Conservation (phyloP, 331 rosid species). For the Dryas integrifolia region DNA sequence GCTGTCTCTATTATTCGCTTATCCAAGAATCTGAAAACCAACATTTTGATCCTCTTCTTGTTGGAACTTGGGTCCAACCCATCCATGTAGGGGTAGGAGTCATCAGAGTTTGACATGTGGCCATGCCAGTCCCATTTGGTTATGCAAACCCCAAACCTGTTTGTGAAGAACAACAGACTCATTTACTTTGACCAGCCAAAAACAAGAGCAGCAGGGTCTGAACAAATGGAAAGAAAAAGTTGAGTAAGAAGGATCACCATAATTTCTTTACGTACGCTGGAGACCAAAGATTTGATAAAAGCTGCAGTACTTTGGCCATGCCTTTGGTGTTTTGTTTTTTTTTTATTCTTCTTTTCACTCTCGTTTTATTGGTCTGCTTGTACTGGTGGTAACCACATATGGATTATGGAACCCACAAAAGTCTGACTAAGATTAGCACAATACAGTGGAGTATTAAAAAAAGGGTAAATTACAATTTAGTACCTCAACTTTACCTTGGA, state of each 20-base stretch:
- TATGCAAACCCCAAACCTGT: too few relatives aligned
- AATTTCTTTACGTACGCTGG: not conserved
- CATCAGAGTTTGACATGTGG: not conserved
- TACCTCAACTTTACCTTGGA: too few relatives aligned
- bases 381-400: not conserved
- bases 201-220: not conserved
- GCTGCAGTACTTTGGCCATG: slow-evolving; percentile 12
- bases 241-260: not conserved
- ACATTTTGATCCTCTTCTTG: not conserved
- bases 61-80: not conserved
- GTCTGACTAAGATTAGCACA: not conserved
- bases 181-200: not conserved
- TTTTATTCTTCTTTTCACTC: not conserved
- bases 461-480: too few relatives aligned
- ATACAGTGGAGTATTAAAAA: not conserved
- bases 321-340: too few relatives aligned
- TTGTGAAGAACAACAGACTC: too few relatives aligned
- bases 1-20: slow-evolving; percentile 9
- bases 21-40: not conserved
- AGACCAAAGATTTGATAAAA: slow-evolving; percentile 1
- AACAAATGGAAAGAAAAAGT: not conserved
- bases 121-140: not conserved
- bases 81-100: not conserved
- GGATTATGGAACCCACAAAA: not conserved
- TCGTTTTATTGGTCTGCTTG: not conserved